Base-by-base conservation (phyloP, 345 rosid genomes). In the Mercurialis annua region DNA sequence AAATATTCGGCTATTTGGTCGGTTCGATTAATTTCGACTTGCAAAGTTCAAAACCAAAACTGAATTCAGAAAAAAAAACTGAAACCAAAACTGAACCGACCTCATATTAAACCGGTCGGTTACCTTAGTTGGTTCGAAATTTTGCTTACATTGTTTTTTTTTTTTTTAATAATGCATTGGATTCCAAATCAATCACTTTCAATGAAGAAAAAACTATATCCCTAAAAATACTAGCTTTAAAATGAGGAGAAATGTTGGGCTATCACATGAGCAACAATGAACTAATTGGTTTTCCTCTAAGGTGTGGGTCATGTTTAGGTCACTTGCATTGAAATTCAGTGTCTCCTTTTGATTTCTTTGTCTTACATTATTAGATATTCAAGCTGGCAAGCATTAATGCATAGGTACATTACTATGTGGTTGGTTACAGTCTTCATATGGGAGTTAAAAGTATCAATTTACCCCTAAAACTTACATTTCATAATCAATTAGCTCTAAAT, bases 151-250 rank as follows among this genome's bases (percentile, higher is more conserved):
- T n/a, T 14, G 48, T 14, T 23, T 0, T 16, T 47, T 3, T 3
- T 36, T 51, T 17, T 15, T 26, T 21, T 10, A 20, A 34, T 46
- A 26, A 51, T 52, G 73, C 62, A 53, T 77, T 48, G 90, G 92
- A 83, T 87, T 76, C 90, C 88, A 80, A 63, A 74, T 61, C 79
- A 43, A 76, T 83, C 93, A 21, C 85, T 81, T 65, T 87, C 89
- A 78, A 65, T 48, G 54, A 67, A 71, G 72, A 76, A 70, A 67
- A 56, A 68, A 80, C 65, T 47, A n/a, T 23, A n/a, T 23, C 71
- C 73, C 21, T 64, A 55, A 73, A 71, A 73, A 59, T 65, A 78
- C 57, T 78, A 77, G 63, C 70, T 65, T 67, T 54, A 24, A 71
- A 65, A 65, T 44, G 14, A 23, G 47, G 40, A 48, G 62, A 26